phyloP scores from a whole-genome alignment of 2,329 filamentous ascomycete species.

The Trichoderma afroharzianum region DNA sequence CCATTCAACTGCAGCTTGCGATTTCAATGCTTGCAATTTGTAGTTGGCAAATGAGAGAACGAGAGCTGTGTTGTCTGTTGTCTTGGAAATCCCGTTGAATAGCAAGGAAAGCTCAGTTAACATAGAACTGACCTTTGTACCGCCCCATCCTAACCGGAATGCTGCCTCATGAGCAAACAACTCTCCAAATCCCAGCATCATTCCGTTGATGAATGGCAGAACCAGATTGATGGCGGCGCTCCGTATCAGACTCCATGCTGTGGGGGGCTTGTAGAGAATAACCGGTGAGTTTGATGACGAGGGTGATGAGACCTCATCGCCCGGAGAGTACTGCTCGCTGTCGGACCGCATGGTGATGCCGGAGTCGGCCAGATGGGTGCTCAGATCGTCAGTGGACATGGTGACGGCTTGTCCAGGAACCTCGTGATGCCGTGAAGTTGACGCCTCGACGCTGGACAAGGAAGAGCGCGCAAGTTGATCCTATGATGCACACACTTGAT shows the following conservation, averaged over 20 bases:
- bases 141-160: conserved; percentile 87
- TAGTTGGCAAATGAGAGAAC: not conserved
- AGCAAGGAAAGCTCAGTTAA: not conserved
- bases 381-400: conserved; percentile 54
- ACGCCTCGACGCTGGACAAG: not conserved
- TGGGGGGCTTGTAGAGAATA: conserved; percentile 85
- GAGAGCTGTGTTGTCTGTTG: conserved; percentile 10
- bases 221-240: conserved; percentile 95
- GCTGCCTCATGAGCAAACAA: conserved; percentile 94
- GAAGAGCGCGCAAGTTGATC: not conserved
- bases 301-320: conserved; percentile 60
- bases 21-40: not conserved
- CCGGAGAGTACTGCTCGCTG: conserved; percentile 75
- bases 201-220: conserved; percentile 90
- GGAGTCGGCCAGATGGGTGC: conserved; percentile 63
- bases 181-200: conserved; percentile 98
- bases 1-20: not conserved
- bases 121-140: conserved; percentile 67
- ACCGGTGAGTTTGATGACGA: conserved; percentile 64
- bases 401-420: conserved; percentile 13
- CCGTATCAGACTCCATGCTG: conserved; percentile 77
- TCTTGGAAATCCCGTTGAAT: not conserved
- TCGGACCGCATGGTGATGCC: conserved; percentile 76
- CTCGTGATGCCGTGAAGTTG: not conserved
- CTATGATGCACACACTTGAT: not conserved